Evolutionary conservation across 2,329 filamentous ascomycete genomes (phyloP).

Genomic region (Phyllosticta citribraziliensis): DNA sequence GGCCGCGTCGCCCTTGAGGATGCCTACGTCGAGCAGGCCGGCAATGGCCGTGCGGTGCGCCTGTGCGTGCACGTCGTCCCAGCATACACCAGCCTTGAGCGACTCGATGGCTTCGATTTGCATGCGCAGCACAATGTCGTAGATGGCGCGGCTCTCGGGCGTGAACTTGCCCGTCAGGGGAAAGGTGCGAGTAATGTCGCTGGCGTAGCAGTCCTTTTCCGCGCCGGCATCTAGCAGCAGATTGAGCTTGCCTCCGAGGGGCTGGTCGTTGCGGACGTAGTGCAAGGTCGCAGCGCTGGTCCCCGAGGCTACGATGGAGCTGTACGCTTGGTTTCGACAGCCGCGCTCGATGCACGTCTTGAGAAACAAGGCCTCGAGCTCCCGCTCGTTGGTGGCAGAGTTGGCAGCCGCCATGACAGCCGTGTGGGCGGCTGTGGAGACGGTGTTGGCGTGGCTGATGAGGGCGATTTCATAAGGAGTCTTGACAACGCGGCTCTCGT

Average conservation of each 20-base stretch:
- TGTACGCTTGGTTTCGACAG: constrained; percentile 76
- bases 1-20: constrained; percentile 53
- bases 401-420: constrained; percentile 55
- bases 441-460: constrained; percentile 68
- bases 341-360: constrained; percentile 65
- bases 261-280: constrained; percentile 50
- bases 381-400: constrained; percentile 63
- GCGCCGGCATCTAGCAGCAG: constrained; percentile 75
- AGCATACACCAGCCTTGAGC: constrained; percentile 64
- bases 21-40: constrained; percentile 64
- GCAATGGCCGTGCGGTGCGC: constrained; percentile 77
- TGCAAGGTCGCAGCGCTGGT: constrained; percentile 66
- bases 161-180: constrained; percentile 56
- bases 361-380: constrained; percentile 74
- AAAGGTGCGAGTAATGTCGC: constrained; percentile 73
- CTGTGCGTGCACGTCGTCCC: constrained; percentile 71
- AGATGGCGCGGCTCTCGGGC: constrained; percentile 44
- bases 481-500: constrained; percentile 73
- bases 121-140: constrained; percentile 79
- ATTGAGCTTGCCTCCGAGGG: constrained; percentile 58
- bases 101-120: constrained; percentile 65
- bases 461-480: constrained; percentile 75
- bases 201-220: constrained; percentile 40
- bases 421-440: constrained; percentile 69
- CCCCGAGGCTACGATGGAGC: constrained; percentile 74